Evolutionary conservation across 106 monocot species (phyloP), one percentile per base, ranked within the genome.

Genomic region (Iris macrosiphon): DNA sequence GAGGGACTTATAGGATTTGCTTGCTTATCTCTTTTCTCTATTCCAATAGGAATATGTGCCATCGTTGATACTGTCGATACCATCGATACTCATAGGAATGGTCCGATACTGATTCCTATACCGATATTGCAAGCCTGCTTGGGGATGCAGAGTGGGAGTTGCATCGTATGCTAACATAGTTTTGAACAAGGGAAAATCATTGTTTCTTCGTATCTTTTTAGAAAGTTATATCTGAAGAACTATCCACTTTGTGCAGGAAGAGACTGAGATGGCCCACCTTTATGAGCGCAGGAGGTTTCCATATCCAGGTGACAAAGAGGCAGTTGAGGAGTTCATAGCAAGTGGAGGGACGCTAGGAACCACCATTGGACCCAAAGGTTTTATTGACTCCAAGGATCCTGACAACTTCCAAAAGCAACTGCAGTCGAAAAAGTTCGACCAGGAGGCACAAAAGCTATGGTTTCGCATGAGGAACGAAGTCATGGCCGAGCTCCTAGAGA

Each of bases 401-500:
- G 98, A 87, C 1, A 87, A 71, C 57, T 73, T 99, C 64, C 77
- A 91, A 68, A 91, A 91, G 64, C 80, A 87, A 47, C 40, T 99
- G 68, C 90, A 87, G 65, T 73, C 62, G 0, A 70, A 87, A 72
- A 99, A 91, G 61, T 78, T 91, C 35, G 98, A 99, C 14, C 98
- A 99, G 61, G 98, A 99, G 56, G 80, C 98, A 28, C 77, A 83
- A 55, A 99, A 99, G 61, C 75, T 98, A 0, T 99, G 91, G 98
- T 53, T 84, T 52, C 80, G 98, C 34, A 99, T 99, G 98, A 78
- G 83, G 64, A 99, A 87, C 40, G 98, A 99, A 62, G 91, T 99
- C 67, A 69, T 99, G 57, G 64, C 70, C 44, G 98, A 99, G 48
- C 83, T 99, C 19, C 91, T 79, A 49, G 98, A 91, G 61, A 99